A percentile compares a stretch with the other conserved stretches of the same genome.
Conservation (phyloP, 805 yeast genomes). For the Cyberlindnera misumaiensis region DNA sequence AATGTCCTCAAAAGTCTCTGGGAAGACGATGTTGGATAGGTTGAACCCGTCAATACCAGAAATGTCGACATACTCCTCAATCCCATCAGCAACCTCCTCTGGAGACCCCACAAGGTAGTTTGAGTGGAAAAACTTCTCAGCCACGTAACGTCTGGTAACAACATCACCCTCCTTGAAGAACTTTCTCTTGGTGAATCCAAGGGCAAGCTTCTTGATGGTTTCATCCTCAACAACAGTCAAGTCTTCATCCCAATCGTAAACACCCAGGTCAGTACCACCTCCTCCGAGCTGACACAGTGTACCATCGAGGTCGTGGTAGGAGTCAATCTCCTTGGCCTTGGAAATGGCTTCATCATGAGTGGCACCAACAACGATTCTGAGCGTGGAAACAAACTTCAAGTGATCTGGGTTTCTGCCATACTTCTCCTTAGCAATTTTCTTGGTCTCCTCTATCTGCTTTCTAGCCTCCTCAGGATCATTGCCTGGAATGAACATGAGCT, state of each 20-base stretch:
- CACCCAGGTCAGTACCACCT: conserved; percentile 36
- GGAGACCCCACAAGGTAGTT: conserved; percentile 29
- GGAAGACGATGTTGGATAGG: conserved; percentile 30
- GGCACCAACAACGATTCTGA: conserved; percentile 31
- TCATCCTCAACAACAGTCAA: conserved; percentile 28
- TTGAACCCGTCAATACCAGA: conserved; percentile 39
- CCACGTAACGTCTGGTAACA: conserved; percentile 26
- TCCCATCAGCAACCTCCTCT: conserved; percentile 33
- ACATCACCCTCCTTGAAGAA: conserved; percentile 14
- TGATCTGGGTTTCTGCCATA: conserved; percentile 33
- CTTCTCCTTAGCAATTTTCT: conserved; percentile 28
- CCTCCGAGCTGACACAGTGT: conserved; percentile 40
- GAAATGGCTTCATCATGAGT: conserved; percentile 37
- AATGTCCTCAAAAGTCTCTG: conserved; percentile 34
- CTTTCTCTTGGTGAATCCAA: conserved; percentile 19
- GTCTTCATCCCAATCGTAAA: conserved; percentile 39
- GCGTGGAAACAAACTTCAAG: conserved; percentile 32
- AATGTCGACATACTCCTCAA: conserved; percentile 33
- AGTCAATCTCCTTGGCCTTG: conserved; percentile 28
- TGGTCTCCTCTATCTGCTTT: conserved; percentile 27
- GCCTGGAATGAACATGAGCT: conserved; percentile 32
- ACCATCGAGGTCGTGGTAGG: conserved; percentile 34
- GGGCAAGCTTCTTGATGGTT: conserved; percentile 27
- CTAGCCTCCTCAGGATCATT: conserved; percentile 26
- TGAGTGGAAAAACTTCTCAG: conserved; percentile 16